These are phyloP conservation scores for Zancudomyces culisetae DNA, from an alignment of 371 early-diverging fungal genomes.

Conservation along the genomic window DNA sequence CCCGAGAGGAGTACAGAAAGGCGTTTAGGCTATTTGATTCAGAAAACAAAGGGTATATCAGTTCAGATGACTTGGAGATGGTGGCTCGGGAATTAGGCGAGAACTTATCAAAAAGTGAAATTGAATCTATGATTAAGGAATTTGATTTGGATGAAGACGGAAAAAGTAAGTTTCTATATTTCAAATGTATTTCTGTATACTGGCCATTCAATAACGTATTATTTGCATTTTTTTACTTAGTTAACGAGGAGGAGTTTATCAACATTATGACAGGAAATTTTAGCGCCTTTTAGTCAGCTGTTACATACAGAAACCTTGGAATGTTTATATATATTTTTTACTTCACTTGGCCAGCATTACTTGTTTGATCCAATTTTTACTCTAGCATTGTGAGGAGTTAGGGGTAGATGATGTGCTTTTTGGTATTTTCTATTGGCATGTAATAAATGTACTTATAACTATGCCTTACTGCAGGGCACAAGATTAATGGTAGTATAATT, in stretches of 20 bases:
- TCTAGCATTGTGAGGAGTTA: too few relatives aligned
- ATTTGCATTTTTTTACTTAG: conserved; percentile 10
- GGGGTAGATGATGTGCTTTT: too few relatives aligned
- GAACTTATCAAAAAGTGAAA: conserved; percentile 45
- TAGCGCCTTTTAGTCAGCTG: conserved; percentile 2
- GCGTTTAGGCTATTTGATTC: conserved; percentile 65
- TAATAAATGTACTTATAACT: too few relatives aligned
- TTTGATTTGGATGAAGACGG: conserved; percentile 62
- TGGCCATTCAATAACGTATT: background rate
- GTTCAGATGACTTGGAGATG: conserved; percentile 33
- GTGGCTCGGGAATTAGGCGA: conserved; percentile 62
- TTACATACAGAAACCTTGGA: too few relatives aligned
- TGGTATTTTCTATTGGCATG: too few relatives aligned
- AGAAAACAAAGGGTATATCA: conserved; percentile 39
- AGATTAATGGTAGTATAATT: too few relatives aligned
- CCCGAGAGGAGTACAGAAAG: conserved; percentile 51
- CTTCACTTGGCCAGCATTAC: too few relatives aligned
- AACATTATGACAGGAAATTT: conserved; percentile 40
- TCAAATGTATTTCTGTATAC: background rate
- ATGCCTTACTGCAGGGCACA: too few relatives aligned
- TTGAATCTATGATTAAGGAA: conserved; percentile 63
- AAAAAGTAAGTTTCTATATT: conserved; percentile 30
- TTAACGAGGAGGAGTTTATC: conserved; percentile 56
- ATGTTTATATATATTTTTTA: too few relatives aligned
- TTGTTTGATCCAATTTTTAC: too few relatives aligned